Base-by-base conservation (phyloP, 371 early-diverging fungal species). In the Mucor circinelloides region DNA sequence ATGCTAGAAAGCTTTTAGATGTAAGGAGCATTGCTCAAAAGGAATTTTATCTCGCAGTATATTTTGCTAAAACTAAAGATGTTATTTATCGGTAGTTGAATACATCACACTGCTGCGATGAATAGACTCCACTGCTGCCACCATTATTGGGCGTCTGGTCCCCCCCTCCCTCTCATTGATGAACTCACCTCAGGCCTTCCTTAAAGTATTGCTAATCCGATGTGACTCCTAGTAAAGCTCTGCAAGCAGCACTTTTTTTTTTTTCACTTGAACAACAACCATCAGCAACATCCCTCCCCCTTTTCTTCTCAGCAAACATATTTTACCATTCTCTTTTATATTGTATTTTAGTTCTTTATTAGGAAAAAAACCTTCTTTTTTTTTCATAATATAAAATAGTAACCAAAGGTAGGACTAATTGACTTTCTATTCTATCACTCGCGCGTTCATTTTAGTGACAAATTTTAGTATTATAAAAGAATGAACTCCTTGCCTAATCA, bases 401-500 rank as follows among this genome's bases (percentile, higher is more conserved):
- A 31, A 55, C 55, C 44, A 31, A 55, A 55, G 55, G 55, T 55
- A 55, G 31, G 50, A 50, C 50, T 50, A 50, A 50, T 50, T 50
- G 50, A 50, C 21, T 50, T 23, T 50, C 6, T 25, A n/a, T 50
- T 23, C 12, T 12, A 36, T 36, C 36, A 36, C 4, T 36, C 4
- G 21, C 50, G 25, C 50, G 50, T 50, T 50, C 50, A 48, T 50
- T 50, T 30, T 27, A 28, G 13, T 55, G 2, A 17, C 17, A 31
- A 54, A 17, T 55, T 55, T 23, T n/a, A 55, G 55, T 31, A 28
- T 21, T 12, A 44, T 23, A n/a, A 59, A 30, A 34, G 23, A 38
- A 72, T 72, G 73, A 69, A 61, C 25, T 54, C 66, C 15, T 66
- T 66, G 34, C 31, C 50, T 52, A 72, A 58, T 59, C 72, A 72